Evolutionary conservation across 345 rosid genomes (phyloP).

Genomic region (Gossypium mustelinum): DNA sequence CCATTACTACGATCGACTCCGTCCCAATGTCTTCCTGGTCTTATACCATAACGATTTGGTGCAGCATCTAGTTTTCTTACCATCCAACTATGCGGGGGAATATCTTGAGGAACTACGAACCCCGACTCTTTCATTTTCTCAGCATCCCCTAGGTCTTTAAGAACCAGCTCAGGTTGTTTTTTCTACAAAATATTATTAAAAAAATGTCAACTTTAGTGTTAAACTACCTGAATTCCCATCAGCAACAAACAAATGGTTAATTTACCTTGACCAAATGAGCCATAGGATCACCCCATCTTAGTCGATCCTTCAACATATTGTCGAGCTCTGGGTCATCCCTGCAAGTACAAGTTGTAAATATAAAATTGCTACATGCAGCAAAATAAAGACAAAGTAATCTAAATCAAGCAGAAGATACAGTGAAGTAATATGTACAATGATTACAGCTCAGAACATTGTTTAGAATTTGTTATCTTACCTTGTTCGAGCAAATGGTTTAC

Average conservation of each 20-base stretch:
- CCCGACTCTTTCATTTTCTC: slow-evolving; percentile 94
- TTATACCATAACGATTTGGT: slow-evolving; percentile 78
- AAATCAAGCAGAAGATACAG: background rate
- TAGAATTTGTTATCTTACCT: slow-evolving; percentile 38
- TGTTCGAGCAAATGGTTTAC: slow-evolving; percentile 83
- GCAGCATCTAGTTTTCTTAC: slow-evolving; percentile 75
- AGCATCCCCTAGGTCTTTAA: slow-evolving; percentile 66
- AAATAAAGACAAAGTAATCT: background rate
- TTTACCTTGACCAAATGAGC: slow-evolving; percentile 90
- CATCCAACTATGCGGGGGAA: slow-evolving; percentile 83
- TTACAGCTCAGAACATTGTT: background rate
- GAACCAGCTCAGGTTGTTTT: slow-evolving; percentile 42
- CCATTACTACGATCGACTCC: slow-evolving; percentile 93
- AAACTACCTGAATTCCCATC: background rate
- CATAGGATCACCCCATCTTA: slow-evolving; percentile 95
- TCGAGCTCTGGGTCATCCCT: slow-evolving; percentile 98
- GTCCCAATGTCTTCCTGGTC: slow-evolving; percentile 98
- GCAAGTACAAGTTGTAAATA: slow-evolving; percentile 20
- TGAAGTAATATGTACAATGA: background rate
- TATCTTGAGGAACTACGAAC: slow-evolving; percentile 74
- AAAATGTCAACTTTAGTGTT: background rate
- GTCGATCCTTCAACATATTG: slow-evolving; percentile 60
- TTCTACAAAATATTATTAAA: slow-evolving; percentile 42
- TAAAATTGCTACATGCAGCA: slow-evolving; percentile 10
- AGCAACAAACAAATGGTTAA: slow-evolving; percentile 4